A percentile compares a stretch with the other conserved stretches of the same genome.
These are phyloP conservation scores for Mycena haematopus DNA, from an alignment of 768 basidiomycete species.

Conservation along the genomic window DNA sequence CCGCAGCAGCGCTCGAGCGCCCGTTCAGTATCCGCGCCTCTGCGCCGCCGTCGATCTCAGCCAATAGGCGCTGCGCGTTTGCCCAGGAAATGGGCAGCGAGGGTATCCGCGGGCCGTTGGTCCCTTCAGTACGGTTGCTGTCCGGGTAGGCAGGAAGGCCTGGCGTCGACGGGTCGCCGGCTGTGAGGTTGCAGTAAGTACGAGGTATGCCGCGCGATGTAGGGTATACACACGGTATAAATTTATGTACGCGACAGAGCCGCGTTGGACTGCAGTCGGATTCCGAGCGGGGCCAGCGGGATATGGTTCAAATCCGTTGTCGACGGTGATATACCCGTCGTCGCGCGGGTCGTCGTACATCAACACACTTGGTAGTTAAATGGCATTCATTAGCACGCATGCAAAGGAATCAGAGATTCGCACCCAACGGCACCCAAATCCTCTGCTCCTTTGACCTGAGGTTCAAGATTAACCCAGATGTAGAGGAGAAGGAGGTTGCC, in stretches of 20 bases:
- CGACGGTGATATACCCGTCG: constrained; percentile 77
- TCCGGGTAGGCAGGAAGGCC: constrained; percentile 88
- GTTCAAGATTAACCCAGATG: constrained; percentile 16
- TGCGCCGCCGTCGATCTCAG: constrained; percentile 50
- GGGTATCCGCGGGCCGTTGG: constrained; percentile 76
- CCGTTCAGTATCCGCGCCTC: constrained; percentile 49
- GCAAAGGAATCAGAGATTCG: neutral
- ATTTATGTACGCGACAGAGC: constrained; percentile 77
- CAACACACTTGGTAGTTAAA: constrained; percentile 48
- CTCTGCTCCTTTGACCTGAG: constrained; percentile 80
- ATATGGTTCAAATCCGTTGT: constrained; percentile 79
- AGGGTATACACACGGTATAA: constrained; percentile 47
- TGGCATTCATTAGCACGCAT: neutral
- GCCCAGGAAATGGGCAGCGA: constrained; percentile 91
- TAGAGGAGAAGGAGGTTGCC: neutral
- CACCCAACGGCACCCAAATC: constrained; percentile 77
- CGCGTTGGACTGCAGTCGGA: constrained; percentile 83
- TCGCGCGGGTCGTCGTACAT: constrained; percentile 90
- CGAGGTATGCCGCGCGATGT: too few relatives aligned
- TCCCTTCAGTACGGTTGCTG: constrained; percentile 63
- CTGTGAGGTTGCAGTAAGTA: neutral
- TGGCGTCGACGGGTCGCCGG: constrained; percentile 87
- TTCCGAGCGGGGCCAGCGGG: constrained; percentile 91
- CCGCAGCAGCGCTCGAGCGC: constrained; percentile 50
- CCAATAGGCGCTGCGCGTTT: constrained; percentile 76